phyloP scores from a whole-genome alignment of 352 stramenopile species.

The Phytopythium mirpurense region DNA sequence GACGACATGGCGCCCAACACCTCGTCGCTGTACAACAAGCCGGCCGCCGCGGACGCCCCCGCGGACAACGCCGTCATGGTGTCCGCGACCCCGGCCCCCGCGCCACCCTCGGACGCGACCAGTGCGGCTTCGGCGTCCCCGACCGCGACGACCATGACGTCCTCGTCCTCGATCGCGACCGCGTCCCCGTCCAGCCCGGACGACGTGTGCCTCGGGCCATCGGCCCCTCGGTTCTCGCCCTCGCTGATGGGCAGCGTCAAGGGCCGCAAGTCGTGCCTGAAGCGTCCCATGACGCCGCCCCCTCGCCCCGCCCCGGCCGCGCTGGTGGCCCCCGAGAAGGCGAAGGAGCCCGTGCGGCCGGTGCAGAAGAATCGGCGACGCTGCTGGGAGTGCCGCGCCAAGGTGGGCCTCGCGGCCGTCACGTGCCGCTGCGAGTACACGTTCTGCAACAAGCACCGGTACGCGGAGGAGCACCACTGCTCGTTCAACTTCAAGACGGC shows the following conservation, averaged over 20 bases:
- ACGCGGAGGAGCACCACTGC: constrained; percentile 87
- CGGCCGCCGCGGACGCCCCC: constrained; percentile 19
- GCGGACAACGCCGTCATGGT: constrained; percentile 27
- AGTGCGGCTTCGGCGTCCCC: constrained; percentile 14
- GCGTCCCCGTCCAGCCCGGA: constrained; percentile 5
- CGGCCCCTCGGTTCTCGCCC: constrained; percentile 35
- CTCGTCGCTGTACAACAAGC: constrained; percentile 58
- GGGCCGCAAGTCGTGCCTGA: constrained; percentile 63
- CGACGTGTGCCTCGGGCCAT: background rate
- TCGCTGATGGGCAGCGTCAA: constrained; percentile 45
- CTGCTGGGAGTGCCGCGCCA: constrained; percentile 86
- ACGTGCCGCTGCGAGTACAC: constrained; percentile 88
- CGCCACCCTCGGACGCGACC: constrained; percentile 15
- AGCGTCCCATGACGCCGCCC: constrained; percentile 53
- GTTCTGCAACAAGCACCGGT: constrained; percentile 88
- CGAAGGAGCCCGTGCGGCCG: constrained; percentile 11
- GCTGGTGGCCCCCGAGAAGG: constrained; percentile 1
- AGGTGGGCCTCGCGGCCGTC: constrained; percentile 82
- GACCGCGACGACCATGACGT: constrained; percentile 12
- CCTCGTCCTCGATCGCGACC: constrained; percentile 17
- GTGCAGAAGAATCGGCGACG: constrained; percentile 86
- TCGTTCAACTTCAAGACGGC: constrained; percentile 84
- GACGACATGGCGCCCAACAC: constrained; percentile 49
- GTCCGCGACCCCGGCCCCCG: constrained; percentile 24
- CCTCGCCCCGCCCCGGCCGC: constrained; percentile 8